Percentiles rank a stretch among this genome's conserved stretches.
Evolutionary conservation across 345 rosid species (phyloP).

Genomic region (Rhizophora mangle): DNA sequence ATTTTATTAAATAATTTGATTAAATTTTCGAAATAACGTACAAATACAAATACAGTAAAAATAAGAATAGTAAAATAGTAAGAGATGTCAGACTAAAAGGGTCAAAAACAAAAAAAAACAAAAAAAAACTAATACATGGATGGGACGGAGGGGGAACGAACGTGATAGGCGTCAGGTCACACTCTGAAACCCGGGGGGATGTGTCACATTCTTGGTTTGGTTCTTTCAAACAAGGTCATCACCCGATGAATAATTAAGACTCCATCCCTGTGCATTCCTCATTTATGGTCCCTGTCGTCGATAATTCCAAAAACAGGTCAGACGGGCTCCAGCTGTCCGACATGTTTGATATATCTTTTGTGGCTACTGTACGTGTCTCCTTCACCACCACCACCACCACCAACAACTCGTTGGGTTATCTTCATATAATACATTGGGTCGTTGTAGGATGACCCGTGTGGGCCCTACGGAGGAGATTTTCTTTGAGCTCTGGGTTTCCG

Average conservation of each 20-base stretch:
- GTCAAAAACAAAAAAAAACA: no score
- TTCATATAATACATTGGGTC: not conserved
- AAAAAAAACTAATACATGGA: no score
- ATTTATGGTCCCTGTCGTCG: conserved; percentile 10
- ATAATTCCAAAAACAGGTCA: conserved; percentile 27
- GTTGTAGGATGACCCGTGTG: not conserved
- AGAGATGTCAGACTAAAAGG: no score
- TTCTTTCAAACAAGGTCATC: no score
- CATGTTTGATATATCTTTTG: not conserved
- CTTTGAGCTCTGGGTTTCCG: not conserved
- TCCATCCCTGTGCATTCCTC: not conserved
- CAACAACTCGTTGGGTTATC: not conserved
- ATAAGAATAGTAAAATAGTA: no score
- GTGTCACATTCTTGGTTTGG: no score
- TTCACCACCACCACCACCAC: not conserved
- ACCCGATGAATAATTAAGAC: not conserved
- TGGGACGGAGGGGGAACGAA: no score
- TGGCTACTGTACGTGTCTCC: not conserved
- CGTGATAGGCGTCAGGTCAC: no score
- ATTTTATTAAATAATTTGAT: no score
- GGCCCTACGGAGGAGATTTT: not conserved
- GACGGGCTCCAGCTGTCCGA: conserved; percentile 15
- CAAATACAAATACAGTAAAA: no score
- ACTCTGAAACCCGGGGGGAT: no score
- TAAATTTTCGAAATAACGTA: no score